Conservation (phyloP, 2,329 filamentous ascomycete genomes). For the Thelonectria discophora region DNA sequence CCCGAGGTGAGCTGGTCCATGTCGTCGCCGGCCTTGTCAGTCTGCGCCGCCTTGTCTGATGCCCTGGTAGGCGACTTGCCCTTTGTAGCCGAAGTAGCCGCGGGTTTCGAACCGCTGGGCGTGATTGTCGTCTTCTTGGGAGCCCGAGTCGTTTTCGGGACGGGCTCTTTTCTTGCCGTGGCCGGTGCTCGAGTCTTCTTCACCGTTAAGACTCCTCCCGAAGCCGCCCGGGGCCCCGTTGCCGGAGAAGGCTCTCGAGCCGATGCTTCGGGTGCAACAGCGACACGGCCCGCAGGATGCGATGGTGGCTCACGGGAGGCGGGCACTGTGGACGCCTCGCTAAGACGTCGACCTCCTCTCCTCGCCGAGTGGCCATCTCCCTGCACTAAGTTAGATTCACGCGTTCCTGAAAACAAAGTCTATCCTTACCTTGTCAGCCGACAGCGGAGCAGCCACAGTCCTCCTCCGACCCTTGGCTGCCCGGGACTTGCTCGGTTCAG, state of each 20-base stretch:
- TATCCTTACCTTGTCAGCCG: slow-evolving; percentile 44
- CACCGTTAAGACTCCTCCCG: slow-evolving; percentile 55
- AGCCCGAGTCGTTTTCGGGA: slow-evolving; percentile 44
- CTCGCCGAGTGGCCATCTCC: slow-evolving; percentile 43
- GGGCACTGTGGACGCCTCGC: slow-evolving; percentile 54
- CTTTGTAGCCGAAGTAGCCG: slow-evolving; percentile 15
- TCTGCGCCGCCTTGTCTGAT: slow-evolving; percentile 25
- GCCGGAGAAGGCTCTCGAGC: slow-evolving; percentile 52
- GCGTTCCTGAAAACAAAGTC: neutral
- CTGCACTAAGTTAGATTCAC: slow-evolving; percentile 35
- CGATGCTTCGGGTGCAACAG: slow-evolving; percentile 26
- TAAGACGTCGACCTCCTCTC: slow-evolving; percentile 58
- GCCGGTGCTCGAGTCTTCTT: slow-evolving; percentile 65
- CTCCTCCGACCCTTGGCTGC: slow-evolving; percentile 61
- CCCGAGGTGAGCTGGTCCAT: slow-evolving; percentile 65
- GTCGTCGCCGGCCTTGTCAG: slow-evolving; percentile 46
- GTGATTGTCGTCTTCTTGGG: slow-evolving; percentile 49
- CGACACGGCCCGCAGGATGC: slow-evolving; percentile 20
- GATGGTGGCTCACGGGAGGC: slow-evolving; percentile 25
- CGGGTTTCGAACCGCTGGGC: slow-evolving; percentile 27
- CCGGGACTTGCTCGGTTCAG: slow-evolving; percentile 50
- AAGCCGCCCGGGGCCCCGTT: slow-evolving; percentile 51
- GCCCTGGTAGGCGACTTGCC: slow-evolving; percentile 26
- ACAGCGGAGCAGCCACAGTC: slow-evolving; percentile 61
- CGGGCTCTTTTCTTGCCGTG: slow-evolving; percentile 53